A percentile compares a stretch with the other conserved stretches of the same genome.
These are phyloP conservation scores for Boletus patriciae DNA, from an alignment of 768 basidiomycete species.

Conservation along the genomic window DNA sequence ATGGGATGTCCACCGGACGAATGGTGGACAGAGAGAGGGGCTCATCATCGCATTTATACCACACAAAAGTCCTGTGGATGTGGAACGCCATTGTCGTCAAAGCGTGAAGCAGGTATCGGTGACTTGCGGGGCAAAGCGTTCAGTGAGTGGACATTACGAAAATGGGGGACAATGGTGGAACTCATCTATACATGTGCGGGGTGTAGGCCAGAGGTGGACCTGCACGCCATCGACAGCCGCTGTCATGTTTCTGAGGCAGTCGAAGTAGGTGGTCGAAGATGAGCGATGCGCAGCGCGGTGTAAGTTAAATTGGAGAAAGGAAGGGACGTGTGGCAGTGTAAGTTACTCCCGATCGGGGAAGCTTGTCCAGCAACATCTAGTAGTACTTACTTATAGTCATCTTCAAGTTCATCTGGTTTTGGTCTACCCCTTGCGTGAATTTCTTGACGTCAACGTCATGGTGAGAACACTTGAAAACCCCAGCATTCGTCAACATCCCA, in stretches of 20 bases:
- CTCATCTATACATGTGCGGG: neutral
- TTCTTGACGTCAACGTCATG: no score
- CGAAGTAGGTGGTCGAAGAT: neutral
- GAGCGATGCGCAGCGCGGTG: neutral
- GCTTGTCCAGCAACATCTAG: no score
- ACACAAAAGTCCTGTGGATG: neutral
- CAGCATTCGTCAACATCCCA: no score
- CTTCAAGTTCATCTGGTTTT: no score
- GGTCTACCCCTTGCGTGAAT: no score
- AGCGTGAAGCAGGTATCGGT: slow-evolving; percentile 1
- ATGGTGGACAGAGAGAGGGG: neutral
- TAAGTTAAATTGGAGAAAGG: no score
- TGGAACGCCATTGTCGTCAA: slow-evolving; percentile 14
- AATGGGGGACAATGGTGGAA: slow-evolving; percentile 12
- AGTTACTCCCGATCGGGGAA: no score
- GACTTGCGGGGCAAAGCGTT: slow-evolving; percentile 1
- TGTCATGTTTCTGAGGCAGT: neutral
- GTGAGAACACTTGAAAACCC: no score
- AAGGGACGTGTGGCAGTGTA: no score
- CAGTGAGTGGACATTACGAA: neutral
- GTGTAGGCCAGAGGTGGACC: neutral
- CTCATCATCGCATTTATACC: slow-evolving; percentile 11
- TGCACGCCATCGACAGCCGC: neutral
- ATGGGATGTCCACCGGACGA: neutral
- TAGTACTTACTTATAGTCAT: no score